Evolutionary conservation across 2,329 filamentous ascomycete genomes (phyloP), one percentile per base, ranked within the genome.

Genomic region (Xylaria hypoxylon): DNA sequence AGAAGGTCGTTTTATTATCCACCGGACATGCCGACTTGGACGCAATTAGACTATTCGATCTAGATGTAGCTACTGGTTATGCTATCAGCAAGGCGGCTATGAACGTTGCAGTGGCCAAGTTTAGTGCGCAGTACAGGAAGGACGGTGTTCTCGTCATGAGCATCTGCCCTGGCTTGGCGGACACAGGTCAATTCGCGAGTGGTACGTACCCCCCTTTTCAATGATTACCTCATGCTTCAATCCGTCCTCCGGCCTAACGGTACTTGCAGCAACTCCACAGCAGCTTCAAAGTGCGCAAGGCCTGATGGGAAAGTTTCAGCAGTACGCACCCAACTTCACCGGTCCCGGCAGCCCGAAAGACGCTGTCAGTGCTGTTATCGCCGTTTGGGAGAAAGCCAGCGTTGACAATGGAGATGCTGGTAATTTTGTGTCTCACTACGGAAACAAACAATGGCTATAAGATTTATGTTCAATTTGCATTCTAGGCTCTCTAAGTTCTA

Each of bases 1-100:
- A 87, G 50, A 73, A 78, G 0, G 57, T 75, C 1, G 68, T 70
- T 0, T 66, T 77, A 0, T 72, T 81, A 68, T 68, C 82, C 1
- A 78, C 80, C 22, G 83, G 78, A 73, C 87, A 88, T 73, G 85
- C 81, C 0, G 87, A 83, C 0, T n/a, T 85, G 48, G 89, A 89
- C 70, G 74, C 84, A 17, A 77, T 77, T 59, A 77, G 76, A n/a
- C 59, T 82, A 0, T 73, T 70, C 19, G 62, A 68, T 1, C 2
- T 73, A 7, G 55, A 59, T 0, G 10, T 2, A 5, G 35, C n/a
- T 3, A 3, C 28, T 2, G 2, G 85, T 50, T 89, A 89, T 71
- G 75, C 83, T 22, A 77, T 77, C 47, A 77, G 77, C 31, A 70
- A 83, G 0, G 77, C 73, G 17, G 69, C 59, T 1, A 31, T 74